phyloP scores from a whole-genome alignment of 805 yeast genomes.

The Schwanniomyces sp. region DNA sequence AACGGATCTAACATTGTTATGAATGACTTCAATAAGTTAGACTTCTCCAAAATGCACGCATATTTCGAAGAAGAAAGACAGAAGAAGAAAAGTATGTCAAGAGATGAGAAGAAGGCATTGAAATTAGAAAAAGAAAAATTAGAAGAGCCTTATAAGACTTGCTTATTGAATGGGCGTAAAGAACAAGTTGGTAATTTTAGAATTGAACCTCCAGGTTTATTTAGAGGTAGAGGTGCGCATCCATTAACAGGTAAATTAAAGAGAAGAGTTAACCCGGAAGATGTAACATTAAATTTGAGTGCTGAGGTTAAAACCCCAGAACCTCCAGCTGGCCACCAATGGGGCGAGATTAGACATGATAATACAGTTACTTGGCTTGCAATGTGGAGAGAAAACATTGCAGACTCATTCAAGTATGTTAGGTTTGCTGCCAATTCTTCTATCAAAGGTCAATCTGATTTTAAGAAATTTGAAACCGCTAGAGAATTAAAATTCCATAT shows the following conservation, averaged over 20 bases:
- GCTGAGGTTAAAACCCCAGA: conserved; percentile 69
- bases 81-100: conserved; percentile 65
- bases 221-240: conserved; percentile 95
- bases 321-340: conserved; percentile 82
- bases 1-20: conserved; percentile 62
- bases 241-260: conserved; percentile 93
- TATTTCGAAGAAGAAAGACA: conserved; percentile 69
- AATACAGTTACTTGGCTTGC: conserved; percentile 94
- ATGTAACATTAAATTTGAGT: conserved; percentile 80
- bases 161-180: conserved; percentile 80
- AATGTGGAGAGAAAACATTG: conserved; percentile 93
- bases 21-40: conserved; percentile 64
- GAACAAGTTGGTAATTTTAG: conserved; percentile 93
- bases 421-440: conserved; percentile 89
- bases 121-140: conserved; percentile 70
- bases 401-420: conserved; percentile 82
- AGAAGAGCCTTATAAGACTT: conserved; percentile 81
- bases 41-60: conserved; percentile 71
- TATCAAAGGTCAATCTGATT: conserved; percentile 87
- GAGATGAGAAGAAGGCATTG: conserved; percentile 72
- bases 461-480: conserved; percentile 90
- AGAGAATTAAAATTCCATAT: conserved; percentile 77
- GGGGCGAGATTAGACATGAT: conserved; percentile 91
- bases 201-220: conserved; percentile 94
- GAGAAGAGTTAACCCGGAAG: conserved; percentile 85